A percentile compares a stretch with the other conserved stretches of the same genome.
Evolutionary conservation across 768 basidiomycete genomes (phyloP).

Genomic region (Tricholoma hemisulphureum): DNA sequence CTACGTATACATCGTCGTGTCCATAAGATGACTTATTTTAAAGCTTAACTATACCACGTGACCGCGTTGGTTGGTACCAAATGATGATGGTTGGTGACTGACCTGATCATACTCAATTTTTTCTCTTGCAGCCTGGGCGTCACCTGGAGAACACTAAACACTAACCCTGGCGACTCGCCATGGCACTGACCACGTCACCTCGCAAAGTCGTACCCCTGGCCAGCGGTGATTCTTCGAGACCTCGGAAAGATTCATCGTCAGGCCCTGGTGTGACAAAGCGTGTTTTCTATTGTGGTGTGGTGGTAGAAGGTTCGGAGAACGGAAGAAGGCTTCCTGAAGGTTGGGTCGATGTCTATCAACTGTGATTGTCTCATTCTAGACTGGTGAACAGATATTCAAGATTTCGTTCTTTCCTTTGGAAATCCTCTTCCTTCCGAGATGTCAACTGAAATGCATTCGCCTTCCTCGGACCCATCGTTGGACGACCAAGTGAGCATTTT

Average conservation of each 20-base stretch:
- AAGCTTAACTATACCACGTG: too few relatives aligned
- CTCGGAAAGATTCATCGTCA: conserved; percentile 38
- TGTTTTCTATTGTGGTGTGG: conserved; percentile 87
- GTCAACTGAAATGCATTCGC: conserved; percentile 47
- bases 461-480: conserved; percentile 37
- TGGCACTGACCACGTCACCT: conserved; percentile 70
- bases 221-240: conserved; percentile 59
- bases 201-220: conserved; percentile 73
- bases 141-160: conserved; percentile 4
- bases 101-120: too few relatives aligned
- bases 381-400: conserved; percentile 61
- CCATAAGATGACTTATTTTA: too few relatives aligned
- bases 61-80: neutral
- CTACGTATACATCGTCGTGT: too few relatives aligned
- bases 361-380: conserved; percentile 10
- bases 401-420: conserved; percentile 75
- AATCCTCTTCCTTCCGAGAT: conserved; percentile 55
- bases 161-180: conserved; percentile 21
- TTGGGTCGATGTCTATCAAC: conserved; percentile 26
- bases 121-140: neutral
- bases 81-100: too few relatives aligned
- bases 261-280: conserved; percentile 60
- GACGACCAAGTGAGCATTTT: conserved; percentile 44
- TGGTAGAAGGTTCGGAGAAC: conserved; percentile 79
- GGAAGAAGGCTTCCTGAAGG: conserved; percentile 69